A percentile compares a stretch with the other conserved stretches of the same genome.
Conservation (phyloP, 2,329 filamentous ascomycete species). For the Endoconidiophora polonica region DNA sequence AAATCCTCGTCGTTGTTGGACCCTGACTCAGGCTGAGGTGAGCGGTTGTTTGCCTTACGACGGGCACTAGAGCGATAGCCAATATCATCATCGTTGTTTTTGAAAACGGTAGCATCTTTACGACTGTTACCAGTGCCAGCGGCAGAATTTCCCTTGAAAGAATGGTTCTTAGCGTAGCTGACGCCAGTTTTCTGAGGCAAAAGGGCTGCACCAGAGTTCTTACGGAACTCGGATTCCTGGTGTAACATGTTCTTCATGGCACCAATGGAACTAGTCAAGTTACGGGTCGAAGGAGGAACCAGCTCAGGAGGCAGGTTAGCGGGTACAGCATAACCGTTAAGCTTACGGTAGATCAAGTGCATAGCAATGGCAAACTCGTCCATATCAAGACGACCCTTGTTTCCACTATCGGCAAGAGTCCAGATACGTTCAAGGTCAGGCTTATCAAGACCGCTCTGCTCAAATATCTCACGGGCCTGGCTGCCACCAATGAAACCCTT, state of each 20-base stretch:
- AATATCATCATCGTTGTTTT: constrained; percentile 85
- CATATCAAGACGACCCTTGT: constrained; percentile 84
- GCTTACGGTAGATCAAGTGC: constrained; percentile 95
- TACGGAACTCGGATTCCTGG: constrained; percentile 76
- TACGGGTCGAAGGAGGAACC: constrained; percentile 83
- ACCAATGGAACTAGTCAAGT: constrained; percentile 83
- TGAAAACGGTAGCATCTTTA: constrained; percentile 92
- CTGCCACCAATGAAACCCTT: constrained; percentile 87
- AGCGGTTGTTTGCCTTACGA: constrained; percentile 60
- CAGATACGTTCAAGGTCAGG: constrained; percentile 80
- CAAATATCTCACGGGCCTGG: constrained; percentile 91
- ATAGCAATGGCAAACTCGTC: constrained; percentile 97
- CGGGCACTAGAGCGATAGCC: constrained; percentile 90
- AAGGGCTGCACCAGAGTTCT: constrained; percentile 74
- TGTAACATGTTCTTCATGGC: constrained; percentile 80
- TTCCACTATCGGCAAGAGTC: constrained; percentile 86
- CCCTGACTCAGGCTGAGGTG: constrained; percentile 57
- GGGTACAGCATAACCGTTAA: constrained; percentile 89
- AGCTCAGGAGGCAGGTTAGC: constrained; percentile 78
- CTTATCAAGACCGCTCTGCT: constrained; percentile 86
- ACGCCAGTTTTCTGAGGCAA: constrained; percentile 95
- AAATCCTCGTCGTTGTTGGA: constrained; percentile 56
- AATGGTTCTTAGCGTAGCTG: constrained; percentile 91
- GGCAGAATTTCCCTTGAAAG: constrained; percentile 48
- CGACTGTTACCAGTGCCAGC: constrained; percentile 42